Evolutionary conservation across 2,329 filamentous ascomycete species (phyloP).

Genomic region (Clarireedia hainanense): DNA sequence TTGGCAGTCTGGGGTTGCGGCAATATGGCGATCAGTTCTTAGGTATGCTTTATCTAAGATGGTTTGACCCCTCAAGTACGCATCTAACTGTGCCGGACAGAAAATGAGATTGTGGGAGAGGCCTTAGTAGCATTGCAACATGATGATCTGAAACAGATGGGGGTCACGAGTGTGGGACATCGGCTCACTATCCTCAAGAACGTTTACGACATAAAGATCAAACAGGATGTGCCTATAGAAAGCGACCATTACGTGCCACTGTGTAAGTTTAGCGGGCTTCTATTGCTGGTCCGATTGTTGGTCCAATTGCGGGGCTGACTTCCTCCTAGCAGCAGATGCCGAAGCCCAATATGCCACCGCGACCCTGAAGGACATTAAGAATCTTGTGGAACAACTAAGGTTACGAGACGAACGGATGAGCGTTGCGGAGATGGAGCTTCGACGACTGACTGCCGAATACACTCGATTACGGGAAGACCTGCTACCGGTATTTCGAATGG

Average conservation of each 20-base stretch:
- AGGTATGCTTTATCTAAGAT: conserved; percentile 45
- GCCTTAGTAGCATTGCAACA: conserved; percentile 82
- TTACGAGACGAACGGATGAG: conserved; percentile 86
- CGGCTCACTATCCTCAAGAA: conserved; percentile 90
- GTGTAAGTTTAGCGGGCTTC: conserved; percentile 51
- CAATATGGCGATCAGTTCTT: conserved; percentile 80
- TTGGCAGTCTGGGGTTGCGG: conserved; percentile 67
- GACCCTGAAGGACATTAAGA: conserved; percentile 86
- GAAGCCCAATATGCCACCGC: conserved; percentile 79
- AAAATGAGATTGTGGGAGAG: conserved; percentile 91
- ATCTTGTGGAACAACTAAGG: conserved; percentile 82
- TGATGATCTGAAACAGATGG: conserved; percentile 92
- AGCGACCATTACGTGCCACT: conserved; percentile 89
- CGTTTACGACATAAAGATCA: conserved; percentile 93
- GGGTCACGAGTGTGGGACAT: conserved; percentile 86
- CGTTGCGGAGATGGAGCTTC: conserved; percentile 73
- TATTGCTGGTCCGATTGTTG: not conserved
- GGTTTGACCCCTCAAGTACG: not conserved
- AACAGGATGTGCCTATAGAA: conserved; percentile 85
- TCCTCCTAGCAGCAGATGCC: conserved; percentile 68
- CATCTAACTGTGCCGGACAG: conserved; percentile 38
- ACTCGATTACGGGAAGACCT: conserved; percentile 83
- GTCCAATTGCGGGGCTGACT: conserved; percentile 16
- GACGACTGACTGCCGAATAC: conserved; percentile 81
- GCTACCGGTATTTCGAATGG: conserved; percentile 79